These are phyloP conservation scores for Globisporangium irregulare DNA, from an alignment of 352 stramenopile genomes.

Conservation along the genomic window DNA sequence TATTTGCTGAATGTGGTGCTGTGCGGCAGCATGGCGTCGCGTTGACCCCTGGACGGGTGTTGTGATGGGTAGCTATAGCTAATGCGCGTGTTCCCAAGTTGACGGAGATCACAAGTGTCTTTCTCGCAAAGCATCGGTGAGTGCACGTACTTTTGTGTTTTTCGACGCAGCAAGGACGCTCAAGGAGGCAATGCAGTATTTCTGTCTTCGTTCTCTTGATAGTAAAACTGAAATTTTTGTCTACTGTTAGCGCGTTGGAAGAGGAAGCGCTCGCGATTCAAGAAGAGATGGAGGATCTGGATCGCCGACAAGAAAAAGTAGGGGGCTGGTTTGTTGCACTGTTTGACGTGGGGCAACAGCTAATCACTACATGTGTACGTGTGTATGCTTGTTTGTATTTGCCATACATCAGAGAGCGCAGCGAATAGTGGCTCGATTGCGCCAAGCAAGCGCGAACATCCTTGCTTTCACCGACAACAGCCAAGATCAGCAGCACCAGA, in stretches of 20 bases:
- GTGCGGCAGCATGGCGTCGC: not conserved
- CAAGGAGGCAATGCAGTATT: not conserved
- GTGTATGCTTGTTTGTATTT: not conserved
- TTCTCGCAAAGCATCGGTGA: slow-evolving; percentile 18
- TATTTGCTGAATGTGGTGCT: not conserved
- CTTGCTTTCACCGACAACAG: slow-evolving; percentile 42
- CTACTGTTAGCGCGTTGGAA: slow-evolving; percentile 39
- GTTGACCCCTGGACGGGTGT: too few species aligned
- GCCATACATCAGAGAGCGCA: slow-evolving; percentile 28
- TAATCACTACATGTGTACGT: not conserved
- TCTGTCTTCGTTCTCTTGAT: not conserved
- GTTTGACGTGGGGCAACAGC: not conserved
- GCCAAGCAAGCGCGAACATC: slow-evolving; percentile 58
- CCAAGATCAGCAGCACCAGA: slow-evolving; percentile 15
- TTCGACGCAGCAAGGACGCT: not conserved
- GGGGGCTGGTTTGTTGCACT: not conserved
- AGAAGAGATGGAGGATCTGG: slow-evolving; percentile 53
- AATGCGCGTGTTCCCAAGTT: slow-evolving; percentile 2
- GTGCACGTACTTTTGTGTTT: not conserved
- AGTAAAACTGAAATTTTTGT: not conserved
- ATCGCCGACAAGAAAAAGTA: slow-evolving; percentile 54
- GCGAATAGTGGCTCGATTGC: slow-evolving; percentile 34
- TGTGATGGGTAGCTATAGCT: not conserved
- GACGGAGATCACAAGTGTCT: slow-evolving; percentile 14
- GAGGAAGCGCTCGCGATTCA: slow-evolving; percentile 54